Evolutionary conservation across 2,329 filamentous ascomycete genomes (phyloP), one percentile per base, ranked within the genome.

Genomic region (Byssochlamys sp.): DNA sequence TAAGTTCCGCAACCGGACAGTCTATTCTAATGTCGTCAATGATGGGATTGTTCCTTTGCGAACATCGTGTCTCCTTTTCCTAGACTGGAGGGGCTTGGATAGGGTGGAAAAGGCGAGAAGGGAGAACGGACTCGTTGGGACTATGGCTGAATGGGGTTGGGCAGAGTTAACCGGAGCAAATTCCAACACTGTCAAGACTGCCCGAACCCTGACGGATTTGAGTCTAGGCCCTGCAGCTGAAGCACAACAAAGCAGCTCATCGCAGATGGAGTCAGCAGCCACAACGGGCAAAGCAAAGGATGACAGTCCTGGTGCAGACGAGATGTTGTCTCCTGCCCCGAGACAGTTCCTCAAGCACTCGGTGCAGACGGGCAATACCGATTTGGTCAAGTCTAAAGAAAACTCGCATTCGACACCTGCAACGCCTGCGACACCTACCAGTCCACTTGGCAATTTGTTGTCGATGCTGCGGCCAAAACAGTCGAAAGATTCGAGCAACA

Each of bases 21-120:
- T 96, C 1, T 97, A 97, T 71, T 96, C 91, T 1, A 97, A 97
- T 67, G 91, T 97, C 11, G 92, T 97, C 64, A 97, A 97, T 68
- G 92, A 97, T 73, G 92, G 91, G 2, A 96, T 99, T 64, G 94
- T 99, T 3, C 94, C 94, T 2, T 77, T 99, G 33, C 85, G 94
- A 25, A 99, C 94, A 3, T 97, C 92, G 61, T 99, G 92, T 71
- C 78, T 99, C n/a, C 76, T 99, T 4, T 99, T 99, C 67, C 78
- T 99, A 1, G 94, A 99, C 70, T 99, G 94, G 94, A 88, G 91
- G 73, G 94, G 94, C 0, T 78, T 99, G 2, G 92, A 88, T 4
- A 87, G 90, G 45, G 94, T 99, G 1, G 91, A 97, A 63, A 99
- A 99, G 73, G 92, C 94, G 10, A 84, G 92, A 25, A 80, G 94